Conservation (phyloP, 257 asterid genomes). For the Solanum chaucha region DNA sequence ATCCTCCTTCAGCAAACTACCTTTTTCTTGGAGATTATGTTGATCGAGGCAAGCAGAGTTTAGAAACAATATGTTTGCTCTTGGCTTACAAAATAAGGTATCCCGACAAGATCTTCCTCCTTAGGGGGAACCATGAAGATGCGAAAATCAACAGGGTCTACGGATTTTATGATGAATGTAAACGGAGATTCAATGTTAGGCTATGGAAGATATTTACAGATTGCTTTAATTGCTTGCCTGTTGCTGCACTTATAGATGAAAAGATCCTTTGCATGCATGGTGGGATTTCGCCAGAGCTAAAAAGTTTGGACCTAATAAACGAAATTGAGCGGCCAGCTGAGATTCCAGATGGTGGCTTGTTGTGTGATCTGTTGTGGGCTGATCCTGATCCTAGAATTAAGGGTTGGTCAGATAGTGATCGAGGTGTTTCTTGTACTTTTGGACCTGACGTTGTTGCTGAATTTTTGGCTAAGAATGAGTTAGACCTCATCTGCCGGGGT, state of each 20-base stretch:
- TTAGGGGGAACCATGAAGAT: conserved; percentile 81
- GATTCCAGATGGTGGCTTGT: conserved; percentile 65
- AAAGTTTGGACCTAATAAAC: conserved; percentile 44
- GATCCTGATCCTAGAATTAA: conserved; percentile 52
- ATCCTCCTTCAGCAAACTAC: conserved; percentile 61
- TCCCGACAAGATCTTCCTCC: conserved; percentile 53
- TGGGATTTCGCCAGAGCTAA: conserved; percentile 65
- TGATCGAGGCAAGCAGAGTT: conserved; percentile 77
- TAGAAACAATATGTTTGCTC: conserved; percentile 73
- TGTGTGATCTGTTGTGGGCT: conserved; percentile 80
- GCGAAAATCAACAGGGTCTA: conserved; percentile 74
- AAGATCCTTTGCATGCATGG: conserved; percentile 87
- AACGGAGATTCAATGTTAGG: conserved; percentile 69
- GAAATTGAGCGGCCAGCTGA: conserved; percentile 55
- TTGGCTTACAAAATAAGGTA: conserved; percentile 66
- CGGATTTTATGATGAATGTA: conserved; percentile 80
- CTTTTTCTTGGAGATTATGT: conserved; percentile 79
- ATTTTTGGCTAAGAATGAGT: conserved; percentile 45
- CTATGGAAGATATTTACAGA: conserved; percentile 82
- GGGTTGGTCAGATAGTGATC: conserved; percentile 74
- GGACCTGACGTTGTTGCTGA: conserved; percentile 67
- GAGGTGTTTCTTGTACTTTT: conserved; percentile 76
- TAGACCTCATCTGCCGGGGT: conserved; percentile 81
- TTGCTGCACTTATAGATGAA: conserved; percentile 64
- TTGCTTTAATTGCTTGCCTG: conserved; percentile 73